Conservation (phyloP, 495 filamentous ascomycete genomes). For the Xylaria acuta region DNA sequence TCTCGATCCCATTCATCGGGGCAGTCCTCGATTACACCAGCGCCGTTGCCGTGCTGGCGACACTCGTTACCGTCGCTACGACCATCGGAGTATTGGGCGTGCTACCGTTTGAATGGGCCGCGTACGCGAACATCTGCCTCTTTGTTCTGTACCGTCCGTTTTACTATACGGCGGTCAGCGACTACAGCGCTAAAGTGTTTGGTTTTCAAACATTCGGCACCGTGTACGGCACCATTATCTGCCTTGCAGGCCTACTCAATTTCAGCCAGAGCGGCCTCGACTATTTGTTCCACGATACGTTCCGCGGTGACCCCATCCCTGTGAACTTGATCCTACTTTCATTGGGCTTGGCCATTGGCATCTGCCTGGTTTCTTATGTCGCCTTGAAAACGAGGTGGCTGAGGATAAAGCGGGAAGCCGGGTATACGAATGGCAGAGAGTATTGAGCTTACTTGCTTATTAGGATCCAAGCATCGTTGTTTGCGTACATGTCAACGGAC, state of each 20-base stretch:
- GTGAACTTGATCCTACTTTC: conserved; percentile 75
- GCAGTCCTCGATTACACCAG: conserved; percentile 76
- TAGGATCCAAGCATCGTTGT: background rate
- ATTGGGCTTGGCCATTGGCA: conserved; percentile 65
- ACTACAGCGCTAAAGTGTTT: conserved; percentile 95
- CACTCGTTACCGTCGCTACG: conserved; percentile 76
- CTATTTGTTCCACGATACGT: conserved; percentile 74
- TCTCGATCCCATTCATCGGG: conserved; percentile 89
- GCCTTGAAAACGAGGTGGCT: conserved; percentile 33
- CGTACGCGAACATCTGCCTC: conserved; percentile 77
- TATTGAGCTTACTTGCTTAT: conserved; percentile 17
- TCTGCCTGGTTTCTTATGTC: conserved; percentile 67
- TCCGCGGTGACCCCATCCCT: conserved; percentile 74
- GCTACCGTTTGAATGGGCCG: conserved; percentile 70
- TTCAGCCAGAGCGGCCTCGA: conserved; percentile 87
- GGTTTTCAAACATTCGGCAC: conserved; percentile 94
- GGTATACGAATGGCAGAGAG: conserved; percentile 28
- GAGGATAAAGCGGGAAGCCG: conserved; percentile 31
- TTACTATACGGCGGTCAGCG: conserved; percentile 79
- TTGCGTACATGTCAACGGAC: background rate
- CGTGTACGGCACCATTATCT: conserved; percentile 95
- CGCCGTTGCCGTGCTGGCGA: conserved; percentile 74
- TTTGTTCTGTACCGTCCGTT: conserved; percentile 81
- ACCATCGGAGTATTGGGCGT: conserved; percentile 80
- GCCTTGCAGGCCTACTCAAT: conserved; percentile 83